Percentiles rank a stretch among this genome's conserved stretches.
Evolutionary conservation across 2,329 filamentous ascomycete species (phyloP).

Genomic region (Ceratocystis lukuohia): DNA sequence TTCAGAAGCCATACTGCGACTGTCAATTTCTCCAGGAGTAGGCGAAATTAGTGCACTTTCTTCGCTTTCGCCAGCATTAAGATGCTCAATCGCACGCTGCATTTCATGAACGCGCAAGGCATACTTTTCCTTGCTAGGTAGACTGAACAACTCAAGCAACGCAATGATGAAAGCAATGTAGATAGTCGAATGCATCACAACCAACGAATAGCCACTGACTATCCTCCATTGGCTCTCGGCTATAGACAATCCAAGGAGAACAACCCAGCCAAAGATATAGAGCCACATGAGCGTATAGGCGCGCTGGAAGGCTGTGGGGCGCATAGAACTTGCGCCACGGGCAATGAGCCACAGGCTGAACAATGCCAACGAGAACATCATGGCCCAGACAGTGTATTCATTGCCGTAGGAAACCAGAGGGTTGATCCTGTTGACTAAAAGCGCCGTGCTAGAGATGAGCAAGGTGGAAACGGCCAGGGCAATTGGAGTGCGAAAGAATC

Average conservation of each 20-base stretch:
- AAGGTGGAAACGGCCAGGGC: constrained; percentile 55
- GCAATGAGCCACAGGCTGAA: constrained; percentile 72
- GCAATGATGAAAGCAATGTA: constrained; percentile 64
- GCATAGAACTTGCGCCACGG: constrained; percentile 60
- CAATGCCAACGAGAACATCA: constrained; percentile 72
- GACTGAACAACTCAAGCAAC: constrained; percentile 65
- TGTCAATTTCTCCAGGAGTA: constrained; percentile 24
- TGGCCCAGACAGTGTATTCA: constrained; percentile 61
- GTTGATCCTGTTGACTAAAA: constrained; percentile 69
- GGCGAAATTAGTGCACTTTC: constrained; percentile 23
- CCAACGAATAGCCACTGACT: constrained; percentile 64
- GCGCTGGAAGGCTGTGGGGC: constrained; percentile 76
- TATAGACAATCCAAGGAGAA: constrained; percentile 60
- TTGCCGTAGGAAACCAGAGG: constrained; percentile 86
- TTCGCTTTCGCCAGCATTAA: constrained; percentile 13
- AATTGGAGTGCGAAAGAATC: constrained; percentile 72
- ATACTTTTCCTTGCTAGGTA: constrained; percentile 59
- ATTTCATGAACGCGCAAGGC: constrained; percentile 43
- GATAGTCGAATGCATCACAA: constrained; percentile 64
- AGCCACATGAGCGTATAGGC: constrained; percentile 75
- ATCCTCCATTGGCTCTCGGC: constrained; percentile 62
- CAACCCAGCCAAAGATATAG: constrained; percentile 58
- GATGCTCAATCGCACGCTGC: constrained; percentile 19
- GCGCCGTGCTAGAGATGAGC: constrained; percentile 58
- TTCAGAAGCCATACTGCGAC: constrained; percentile 14